phyloP scores from a whole-genome alignment of 1,284 basidiomycete species.

The Cutaneotrichosporon curvatum region DNA sequence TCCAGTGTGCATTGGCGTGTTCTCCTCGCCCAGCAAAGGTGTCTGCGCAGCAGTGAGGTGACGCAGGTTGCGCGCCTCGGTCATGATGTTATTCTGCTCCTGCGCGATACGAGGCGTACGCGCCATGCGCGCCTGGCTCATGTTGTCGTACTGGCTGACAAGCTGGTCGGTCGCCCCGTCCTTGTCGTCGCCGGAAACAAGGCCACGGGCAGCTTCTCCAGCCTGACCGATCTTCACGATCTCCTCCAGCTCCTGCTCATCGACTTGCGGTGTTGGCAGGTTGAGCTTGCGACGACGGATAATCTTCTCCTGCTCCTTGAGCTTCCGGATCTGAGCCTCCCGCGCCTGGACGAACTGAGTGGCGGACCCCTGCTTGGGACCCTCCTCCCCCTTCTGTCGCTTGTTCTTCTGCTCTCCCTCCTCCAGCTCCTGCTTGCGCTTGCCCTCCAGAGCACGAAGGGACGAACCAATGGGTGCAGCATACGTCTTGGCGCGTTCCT shows the following conservation, averaged over 20 bases:
- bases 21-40: slow-evolving; percentile 91
- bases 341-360: slow-evolving; percentile 88
- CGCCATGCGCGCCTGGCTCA: slow-evolving; percentile 81
- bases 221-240: slow-evolving; percentile 97
- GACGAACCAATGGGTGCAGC: slow-evolving; percentile 87
- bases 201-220: slow-evolving; percentile 74
- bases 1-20: slow-evolving; percentile 76
- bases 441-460: slow-evolving; percentile 79
- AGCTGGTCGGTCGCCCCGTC: slow-evolving; percentile 76
- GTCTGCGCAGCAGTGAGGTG: slow-evolving; percentile 90
- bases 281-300: slow-evolving; percentile 77
- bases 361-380: slow-evolving; percentile 51
- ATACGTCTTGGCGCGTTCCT: slow-evolving; percentile 83
- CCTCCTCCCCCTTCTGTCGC: slow-evolving; percentile 55
- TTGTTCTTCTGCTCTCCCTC: slow-evolving; percentile 83
- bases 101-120: slow-evolving; percentile 79
- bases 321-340: slow-evolving; percentile 92
- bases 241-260: slow-evolving; percentile 92
- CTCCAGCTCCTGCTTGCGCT: slow-evolving; percentile 64
- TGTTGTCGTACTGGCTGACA: slow-evolving; percentile 82
- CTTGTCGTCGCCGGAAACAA: slow-evolving; percentile 56
- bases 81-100: slow-evolving; percentile 82
- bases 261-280: slow-evolving; percentile 86
- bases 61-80: slow-evolving; percentile 88
- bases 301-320: slow-evolving; percentile 95